Evolutionary conservation across 495 filamentous ascomycete species (phyloP).

Genomic region (Hyaloscypha hepaticicola): DNA sequence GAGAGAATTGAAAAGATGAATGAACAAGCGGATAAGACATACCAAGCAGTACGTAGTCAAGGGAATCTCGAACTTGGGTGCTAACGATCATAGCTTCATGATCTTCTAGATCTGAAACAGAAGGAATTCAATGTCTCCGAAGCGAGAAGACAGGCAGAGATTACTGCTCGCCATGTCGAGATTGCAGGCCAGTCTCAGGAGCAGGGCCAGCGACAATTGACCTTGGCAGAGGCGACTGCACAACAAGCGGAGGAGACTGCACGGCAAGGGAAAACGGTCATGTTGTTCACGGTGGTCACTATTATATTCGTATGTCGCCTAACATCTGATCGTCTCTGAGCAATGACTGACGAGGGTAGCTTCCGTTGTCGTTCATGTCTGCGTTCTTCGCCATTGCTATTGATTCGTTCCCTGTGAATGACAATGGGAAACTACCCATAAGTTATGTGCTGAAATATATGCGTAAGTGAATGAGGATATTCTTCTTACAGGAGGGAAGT

Average conservation of each 20-base stretch:
- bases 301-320: neutral
- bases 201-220: neutral
- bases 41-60: neutral
- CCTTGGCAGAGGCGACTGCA: neutral
- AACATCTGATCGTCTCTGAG: neutral
- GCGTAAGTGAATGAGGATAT: too few species aligned
- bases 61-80: neutral
- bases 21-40: neutral
- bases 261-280: neutral
- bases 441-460: neutral
- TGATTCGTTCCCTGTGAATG: neutral
- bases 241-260: neutral
- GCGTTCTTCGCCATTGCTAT: neutral
- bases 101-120: conserved; percentile 3
- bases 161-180: neutral
- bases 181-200: neutral
- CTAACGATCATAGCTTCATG: neutral
- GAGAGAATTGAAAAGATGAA: neutral
- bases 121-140: neutral
- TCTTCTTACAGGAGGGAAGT: too few species aligned
- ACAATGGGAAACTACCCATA: neutral
- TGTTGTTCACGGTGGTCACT: conserved; percentile 1
- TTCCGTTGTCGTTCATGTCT: neutral
- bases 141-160: conserved; percentile 16
- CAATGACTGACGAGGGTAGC: neutral